Conservation (phyloP, 306 rosid genomes). For the Neltuma alba region DNA sequence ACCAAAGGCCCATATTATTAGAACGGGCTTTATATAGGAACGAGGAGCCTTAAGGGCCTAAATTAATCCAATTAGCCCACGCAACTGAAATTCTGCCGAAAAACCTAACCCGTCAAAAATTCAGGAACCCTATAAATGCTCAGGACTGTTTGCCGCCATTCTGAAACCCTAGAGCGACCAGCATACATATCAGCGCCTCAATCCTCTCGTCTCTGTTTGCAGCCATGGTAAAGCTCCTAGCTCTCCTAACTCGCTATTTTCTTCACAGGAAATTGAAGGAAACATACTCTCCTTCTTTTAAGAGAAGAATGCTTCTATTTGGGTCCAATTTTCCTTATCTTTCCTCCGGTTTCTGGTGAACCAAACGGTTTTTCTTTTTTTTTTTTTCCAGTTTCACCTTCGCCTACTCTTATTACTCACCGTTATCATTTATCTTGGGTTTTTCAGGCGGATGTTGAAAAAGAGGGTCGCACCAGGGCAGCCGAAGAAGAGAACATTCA, state of each 20-base stretch:
- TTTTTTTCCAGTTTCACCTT: neutral
- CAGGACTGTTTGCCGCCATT: rapidly evolving
- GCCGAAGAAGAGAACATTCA: constrained; percentile 81
- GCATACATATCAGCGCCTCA: neutral
- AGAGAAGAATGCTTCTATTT: neutral
- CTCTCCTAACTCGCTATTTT: neutral
- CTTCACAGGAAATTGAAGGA: too few relatives aligned
- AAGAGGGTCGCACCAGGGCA: constrained; percentile 53
- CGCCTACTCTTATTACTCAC: neutral
- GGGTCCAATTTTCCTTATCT: too few relatives aligned
- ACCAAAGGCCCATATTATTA: too few relatives aligned
- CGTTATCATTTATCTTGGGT: neutral
- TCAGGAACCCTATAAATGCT: neutral
- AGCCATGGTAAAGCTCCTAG: constrained; percentile 27
- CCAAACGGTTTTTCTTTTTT: neutral
- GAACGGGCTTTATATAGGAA: neutral
- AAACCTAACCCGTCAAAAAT: neutral
- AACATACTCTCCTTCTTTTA: neutral
- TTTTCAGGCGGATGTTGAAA: constrained; percentile 63
- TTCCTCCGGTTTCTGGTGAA: neutral
- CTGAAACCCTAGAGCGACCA: constrained; percentile 4
- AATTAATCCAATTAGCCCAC: neutral
- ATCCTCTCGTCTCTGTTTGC: neutral
- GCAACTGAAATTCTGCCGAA: neutral
- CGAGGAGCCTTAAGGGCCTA: neutral